Evolutionary conservation across 129 eudicot genomes (phyloP), one percentile per base, ranked within the genome.

Genomic region (Smallanthus sonchifolius): DNA sequence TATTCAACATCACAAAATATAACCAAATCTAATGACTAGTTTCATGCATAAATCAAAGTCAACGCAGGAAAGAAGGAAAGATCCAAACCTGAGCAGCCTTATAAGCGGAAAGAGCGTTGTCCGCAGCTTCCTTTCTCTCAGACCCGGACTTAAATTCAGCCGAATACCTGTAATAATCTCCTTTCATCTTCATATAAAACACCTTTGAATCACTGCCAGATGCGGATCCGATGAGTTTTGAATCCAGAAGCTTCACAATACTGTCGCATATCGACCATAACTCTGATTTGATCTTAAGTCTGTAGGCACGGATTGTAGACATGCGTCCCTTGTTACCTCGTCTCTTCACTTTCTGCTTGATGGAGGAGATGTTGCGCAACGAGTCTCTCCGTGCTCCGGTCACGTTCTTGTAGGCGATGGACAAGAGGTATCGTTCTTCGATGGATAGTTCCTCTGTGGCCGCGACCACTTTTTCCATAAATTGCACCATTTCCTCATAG

Each of bases 331-430:
- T 92, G 81, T 88, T 88, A 51, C 92, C 96, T 13, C 95, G 84
- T 69, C 86, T 80, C 83, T 87, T 89, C 74, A 87, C 94, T 72
- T 87, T 90, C 79, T 87, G 93, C 86, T 89, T 92, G 84, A 90
- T 90, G 13, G 96, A 90, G 9, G 96, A 90, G 60, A 91, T 88
- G 32, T 88, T 91, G 37, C 91, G 75, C 97, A 95, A 87, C 35
- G 95, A 91, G 30, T 95, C 97, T 14, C 95, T 83, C 8, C 97
- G 84, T 15, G 95, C 95, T 11, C 97, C 95, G 89, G 88, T 91
- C 45, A 90, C 96, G 84, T 90, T 87, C 84, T 90, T 90, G 82
- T 90, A 90, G 24, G 96, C 96, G 9, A 87, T 94, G 57, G 94
- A 90, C 35, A 90, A 91, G 60, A 90, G 96, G 85, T 91, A 88